Conservation (phyloP, 2,329 filamentous ascomycete species). For the Magnaporthiopsis poae region DNA sequence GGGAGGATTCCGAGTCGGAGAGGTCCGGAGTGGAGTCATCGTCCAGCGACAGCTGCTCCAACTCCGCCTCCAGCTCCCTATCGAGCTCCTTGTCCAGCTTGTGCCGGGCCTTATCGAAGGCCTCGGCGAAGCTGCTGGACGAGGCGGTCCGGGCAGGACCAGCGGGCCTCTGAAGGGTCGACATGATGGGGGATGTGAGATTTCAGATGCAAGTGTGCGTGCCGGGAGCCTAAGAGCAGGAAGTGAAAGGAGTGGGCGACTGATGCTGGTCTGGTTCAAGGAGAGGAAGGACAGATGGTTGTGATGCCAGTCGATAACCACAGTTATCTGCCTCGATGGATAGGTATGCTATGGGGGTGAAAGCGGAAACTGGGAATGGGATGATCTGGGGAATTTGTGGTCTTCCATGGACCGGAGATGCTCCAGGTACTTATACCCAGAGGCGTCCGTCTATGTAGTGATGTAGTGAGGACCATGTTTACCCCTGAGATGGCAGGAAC, state of each 20-base stretch:
- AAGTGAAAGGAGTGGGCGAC: background rate
- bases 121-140: slow-evolving; percentile 24
- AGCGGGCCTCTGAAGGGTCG: slow-evolving; percentile 19
- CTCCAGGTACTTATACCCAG: background rate
- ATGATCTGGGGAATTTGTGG: slow-evolving; percentile 2
- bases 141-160: slow-evolving; percentile 20
- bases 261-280: background rate
- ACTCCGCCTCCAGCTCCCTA: slow-evolving; percentile 15
- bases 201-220: background rate
- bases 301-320: background rate
- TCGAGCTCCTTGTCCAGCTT: slow-evolving; percentile 19
- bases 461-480: background rate
- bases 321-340: background rate
- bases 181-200: slow-evolving; percentile 13
- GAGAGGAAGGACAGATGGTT: background rate
- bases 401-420: background rate
- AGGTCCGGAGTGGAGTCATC: slow-evolving; percentile 8
- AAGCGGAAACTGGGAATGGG: slow-evolving; percentile 2
- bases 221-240: background rate
- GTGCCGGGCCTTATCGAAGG: slow-evolving; percentile 22
- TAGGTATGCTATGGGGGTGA: slow-evolving; percentile 1
- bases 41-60: slow-evolving; percentile 13
- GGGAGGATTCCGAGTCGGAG: slow-evolving; percentile 9
- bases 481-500: background rate
- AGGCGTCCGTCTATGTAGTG: background rate